phyloP scores from a whole-genome alignment of 306 rosid genomes.

The Quercus engelmannii region DNA sequence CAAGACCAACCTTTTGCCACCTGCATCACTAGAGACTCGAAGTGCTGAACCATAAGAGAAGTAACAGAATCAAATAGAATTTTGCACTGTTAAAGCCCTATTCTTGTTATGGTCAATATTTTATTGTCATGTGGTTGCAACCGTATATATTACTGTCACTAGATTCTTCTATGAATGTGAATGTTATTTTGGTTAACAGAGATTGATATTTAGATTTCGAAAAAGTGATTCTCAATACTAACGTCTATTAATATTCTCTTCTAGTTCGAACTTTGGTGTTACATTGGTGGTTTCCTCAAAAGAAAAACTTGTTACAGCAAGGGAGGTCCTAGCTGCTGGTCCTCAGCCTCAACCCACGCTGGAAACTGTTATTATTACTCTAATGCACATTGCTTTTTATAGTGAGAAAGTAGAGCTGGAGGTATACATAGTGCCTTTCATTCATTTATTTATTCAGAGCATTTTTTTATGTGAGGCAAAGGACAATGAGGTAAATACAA shows the following conservation, averaged over 20 bases:
- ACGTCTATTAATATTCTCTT: conserved; percentile 20
- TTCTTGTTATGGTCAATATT: not conserved
- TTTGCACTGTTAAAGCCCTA: not conserved
- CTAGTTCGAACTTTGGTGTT: conserved; percentile 79
- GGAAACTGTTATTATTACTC: conserved; percentile 81
- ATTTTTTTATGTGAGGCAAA: not conserved
- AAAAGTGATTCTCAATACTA: not conserved
- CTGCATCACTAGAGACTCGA: no score
- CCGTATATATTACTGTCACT: not conserved
- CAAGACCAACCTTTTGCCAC: no score
- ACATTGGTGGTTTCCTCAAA: conserved; percentile 59
- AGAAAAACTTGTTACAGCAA: conserved; percentile 59
- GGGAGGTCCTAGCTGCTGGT: conserved; percentile 73
- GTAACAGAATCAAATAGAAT: not conserved
- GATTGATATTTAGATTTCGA: not conserved
- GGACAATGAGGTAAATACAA: not conserved
- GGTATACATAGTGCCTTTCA: conserved; percentile 36
- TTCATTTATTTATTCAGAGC: not conserved
- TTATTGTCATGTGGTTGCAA: not conserved
- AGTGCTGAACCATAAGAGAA: not conserved
- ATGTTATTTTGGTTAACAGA: not conserved
- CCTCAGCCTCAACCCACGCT: conserved; percentile 59
- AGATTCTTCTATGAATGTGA: not conserved
- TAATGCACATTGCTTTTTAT: conserved; percentile 80
- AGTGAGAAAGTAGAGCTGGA: conserved; percentile 81